Evolutionary conservation across 345 rosid genomes (phyloP).

Genomic region (Theobroma cacao): DNA sequence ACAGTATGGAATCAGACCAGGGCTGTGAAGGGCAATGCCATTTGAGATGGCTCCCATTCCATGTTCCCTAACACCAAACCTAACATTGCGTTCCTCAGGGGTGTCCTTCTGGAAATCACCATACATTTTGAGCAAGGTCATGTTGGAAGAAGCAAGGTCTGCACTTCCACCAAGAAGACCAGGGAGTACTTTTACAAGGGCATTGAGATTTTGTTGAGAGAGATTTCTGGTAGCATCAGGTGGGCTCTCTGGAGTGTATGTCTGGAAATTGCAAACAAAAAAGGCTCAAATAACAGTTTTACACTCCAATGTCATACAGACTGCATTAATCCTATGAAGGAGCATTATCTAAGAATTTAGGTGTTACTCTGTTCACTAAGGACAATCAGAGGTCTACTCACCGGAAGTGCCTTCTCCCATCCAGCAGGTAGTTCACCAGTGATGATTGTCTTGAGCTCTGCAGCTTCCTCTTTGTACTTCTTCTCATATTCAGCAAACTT

Average conservation of each 20-base stretch:
- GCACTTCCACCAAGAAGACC: conserved; percentile 99
- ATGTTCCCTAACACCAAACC: conserved; percentile 97
- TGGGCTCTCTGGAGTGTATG: conserved; percentile 82
- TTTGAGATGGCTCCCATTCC: conserved; percentile 98
- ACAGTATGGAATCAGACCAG: conserved; percentile 91
- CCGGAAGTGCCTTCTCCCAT: conserved; percentile 87
- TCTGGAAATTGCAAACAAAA: conserved; percentile 43
- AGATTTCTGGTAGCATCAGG: conserved; percentile 95
- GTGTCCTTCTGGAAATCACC: conserved; percentile 92
- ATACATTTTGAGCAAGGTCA: conserved; percentile 85
- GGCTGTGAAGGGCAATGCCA: conserved; percentile 90
- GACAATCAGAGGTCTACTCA: conserved; percentile 31
- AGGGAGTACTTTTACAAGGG: conserved; percentile 75
- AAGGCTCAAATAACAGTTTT: neutral
- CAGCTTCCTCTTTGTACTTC: conserved; percentile 91
- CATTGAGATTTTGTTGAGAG: conserved; percentile 85
- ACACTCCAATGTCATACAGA: neutral
- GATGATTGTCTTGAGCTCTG: conserved; percentile 76
- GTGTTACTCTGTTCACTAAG: neutral
- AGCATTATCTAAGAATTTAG: neutral
- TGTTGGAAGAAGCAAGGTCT: conserved; percentile 97
- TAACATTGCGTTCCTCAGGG: conserved; percentile 85
- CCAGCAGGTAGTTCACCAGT: conserved; percentile 81
- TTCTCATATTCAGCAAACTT: conserved; percentile 81
- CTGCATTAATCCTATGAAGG: neutral